Base-by-base conservation (phyloP, 2,329 filamentous ascomycete genomes). In the Blumeria hordei region DNA sequence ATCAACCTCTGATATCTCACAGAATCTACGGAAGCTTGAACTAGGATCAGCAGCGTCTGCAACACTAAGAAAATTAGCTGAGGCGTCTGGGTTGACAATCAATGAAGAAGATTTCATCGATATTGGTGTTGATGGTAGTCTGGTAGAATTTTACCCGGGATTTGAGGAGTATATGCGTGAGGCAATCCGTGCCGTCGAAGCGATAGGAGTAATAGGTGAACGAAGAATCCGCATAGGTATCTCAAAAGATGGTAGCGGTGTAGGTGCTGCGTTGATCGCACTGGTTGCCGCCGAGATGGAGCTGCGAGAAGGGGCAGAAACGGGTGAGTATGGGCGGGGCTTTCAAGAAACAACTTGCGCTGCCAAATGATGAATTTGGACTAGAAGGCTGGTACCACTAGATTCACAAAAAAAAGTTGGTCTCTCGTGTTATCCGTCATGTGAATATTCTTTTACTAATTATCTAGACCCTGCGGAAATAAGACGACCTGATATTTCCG, bases 201-300 rank as follows among this genome's bases (percentile, higher is more conserved):
- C 83, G 58, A 84, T 96, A 62, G 90, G 90, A 4, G 70, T 73
- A 49, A 72, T 76, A 56, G 88, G 88, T 10, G 88, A 93, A 60
- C 83, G 85, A 70, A 85, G 81, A 69, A 85, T 98, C 60, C 77
- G 87, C 56, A 95, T 98, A 64, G 92, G 90, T 21, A 92, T 96
- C 64, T 92, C 92, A 58, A 95, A 94, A 74, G 92, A 98, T 66
- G 92, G 92, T 51, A 92, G 85, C 59, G 92, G 87, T 59, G 85
- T 94, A n/a, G 92, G 92, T 54, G 92, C 92, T 3, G 92, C 92
- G 43, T 71, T 98, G 62, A 96, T 96, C 69, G 92, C 92, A 54
- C 76, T 95, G 53, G 85, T 95, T 33, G 90, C 90, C 1, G 83
- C 84, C 1, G 72, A 74, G 64, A 78, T 64, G 62, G 63, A 63